Base-by-base conservation (phyloP, 73 alveolate genomes). In the Stentor coeruleus region DNA sequence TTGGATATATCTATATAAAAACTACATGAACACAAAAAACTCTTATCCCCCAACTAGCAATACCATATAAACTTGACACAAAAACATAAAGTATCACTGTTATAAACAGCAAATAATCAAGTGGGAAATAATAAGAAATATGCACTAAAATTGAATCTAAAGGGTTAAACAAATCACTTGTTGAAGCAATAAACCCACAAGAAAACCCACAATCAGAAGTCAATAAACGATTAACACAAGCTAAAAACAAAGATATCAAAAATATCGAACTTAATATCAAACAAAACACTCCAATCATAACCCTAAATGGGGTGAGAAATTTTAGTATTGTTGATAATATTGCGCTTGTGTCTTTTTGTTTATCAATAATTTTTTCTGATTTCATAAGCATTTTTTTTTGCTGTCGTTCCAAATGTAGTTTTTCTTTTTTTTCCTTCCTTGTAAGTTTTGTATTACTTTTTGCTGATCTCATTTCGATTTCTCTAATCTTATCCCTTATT, bases 401-500 rank as follows among this genome's bases (percentile, higher is more conserved):
- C 74, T 87, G 80, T 41, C 79, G 74, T 55, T 90, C 80, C 28
- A 90, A 80, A 55, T 84, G 42, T 35, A 81, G 83, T 59, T 86
- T 57, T 33, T 26, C 74, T 41, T 72, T 0, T 38, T 77, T 74
- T 41, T 87, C 96, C 30, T 81, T 88, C 49, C 81, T 74, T 3
- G 92, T 59, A 35, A 81, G 77, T 55, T 86, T 85, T 74, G 85
- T 85, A 55, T 84, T 81, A 6, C 85, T 31, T n/a, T 83, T 60
- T 55, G 89, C 39, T 42, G 86, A 79, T 59, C 84, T 90, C 81
- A 86, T 89, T 59, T 90, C 84, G 36, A 90, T 60, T 39, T 87
- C 74, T 90, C 93, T 83, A 59, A 83, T 82, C 76, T 87, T 74
- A 72, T 90, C 96, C 39, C 93, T 83, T 1, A 90, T 89, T 57